Conservation (phyloP, 257 asterid genomes). For the Anisodus acutangulus region DNA sequence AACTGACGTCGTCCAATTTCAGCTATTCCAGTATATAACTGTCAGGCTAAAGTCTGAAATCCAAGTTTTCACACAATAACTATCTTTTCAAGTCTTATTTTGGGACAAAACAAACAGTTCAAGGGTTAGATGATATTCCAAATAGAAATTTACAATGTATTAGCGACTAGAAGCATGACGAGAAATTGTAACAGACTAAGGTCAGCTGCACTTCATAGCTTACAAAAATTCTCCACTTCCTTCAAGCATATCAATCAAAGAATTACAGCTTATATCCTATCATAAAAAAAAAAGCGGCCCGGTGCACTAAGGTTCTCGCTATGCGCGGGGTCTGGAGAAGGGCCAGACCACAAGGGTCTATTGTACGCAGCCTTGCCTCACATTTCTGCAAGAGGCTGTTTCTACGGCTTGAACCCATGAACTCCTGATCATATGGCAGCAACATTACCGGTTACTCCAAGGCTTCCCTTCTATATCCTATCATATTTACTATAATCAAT, state of each 20-base stretch:
- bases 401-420: too few species aligned
- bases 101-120: background rate
- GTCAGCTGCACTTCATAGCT: background rate
- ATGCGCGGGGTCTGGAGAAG: too few species aligned
- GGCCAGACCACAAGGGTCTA: too few species aligned
- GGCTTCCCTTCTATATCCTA: background rate
- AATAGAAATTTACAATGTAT: background rate
- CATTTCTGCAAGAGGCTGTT: too few species aligned
- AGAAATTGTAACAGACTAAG: background rate
- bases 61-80: slow-evolving; percentile 1
- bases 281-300: too few species aligned
- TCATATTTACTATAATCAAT: background rate
- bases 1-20: background rate
- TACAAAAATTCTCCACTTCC: background rate
- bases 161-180: background rate
- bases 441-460: too few species aligned
- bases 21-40: background rate
- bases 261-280: background rate
- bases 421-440: too few species aligned
- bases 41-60: background rate
- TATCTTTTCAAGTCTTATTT: slow-evolving; percentile 12
- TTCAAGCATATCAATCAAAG: background rate
- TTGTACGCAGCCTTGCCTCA: too few species aligned
- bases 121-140: background rate
- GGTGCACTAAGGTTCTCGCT: too few species aligned